These are phyloP conservation scores for Clonostachys rosea DNA, from an alignment of 2,329 filamentous ascomycete genomes.

Conservation along the genomic window DNA sequence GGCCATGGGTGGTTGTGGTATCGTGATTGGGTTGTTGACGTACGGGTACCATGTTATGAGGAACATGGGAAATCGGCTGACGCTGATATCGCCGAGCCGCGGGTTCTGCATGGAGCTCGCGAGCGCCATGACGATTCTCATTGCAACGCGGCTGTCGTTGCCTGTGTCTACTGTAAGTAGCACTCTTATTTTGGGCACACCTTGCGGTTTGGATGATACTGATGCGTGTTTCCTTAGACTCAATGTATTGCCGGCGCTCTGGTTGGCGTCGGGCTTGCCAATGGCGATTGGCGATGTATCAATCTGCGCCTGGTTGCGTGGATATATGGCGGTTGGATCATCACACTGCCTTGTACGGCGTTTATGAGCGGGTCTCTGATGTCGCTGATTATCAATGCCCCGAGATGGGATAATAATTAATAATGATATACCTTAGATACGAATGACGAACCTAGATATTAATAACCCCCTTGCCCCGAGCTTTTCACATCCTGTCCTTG, in stretches of 20 bases:
- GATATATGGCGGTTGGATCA: constrained; percentile 43
- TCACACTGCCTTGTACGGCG: constrained; percentile 45
- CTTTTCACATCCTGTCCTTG: no score
- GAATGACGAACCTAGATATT: no score
- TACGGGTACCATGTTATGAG: constrained; percentile 31
- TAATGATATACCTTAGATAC: no score
- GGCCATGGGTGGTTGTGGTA: constrained; percentile 22
- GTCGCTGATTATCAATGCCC: constrained; percentile 50
- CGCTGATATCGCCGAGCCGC: constrained; percentile 26
- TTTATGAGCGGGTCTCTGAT: constrained; percentile 46
- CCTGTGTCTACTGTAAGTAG: constrained; percentile 16
- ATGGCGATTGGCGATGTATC: constrained; percentile 11
- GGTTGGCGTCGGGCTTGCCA: constrained; percentile 15
- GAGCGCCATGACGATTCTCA: constrained; percentile 21
- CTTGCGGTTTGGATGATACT: no score
- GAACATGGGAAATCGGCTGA: constrained; percentile 31
- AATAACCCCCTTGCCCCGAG: no score
- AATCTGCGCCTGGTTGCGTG: constrained; percentile 39
- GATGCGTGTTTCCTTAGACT: constrained; percentile 16
- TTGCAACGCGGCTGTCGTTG: constrained; percentile 15
- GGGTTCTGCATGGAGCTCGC: constrained; percentile 31
- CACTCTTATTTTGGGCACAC: no score
- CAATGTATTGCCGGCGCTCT: constrained; percentile 16
- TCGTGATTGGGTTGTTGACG: constrained; percentile 28
- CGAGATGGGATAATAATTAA: constrained; percentile 10